Evolutionary conservation across 2,329 filamentous ascomycete genomes (phyloP).

Genomic region (Capronia americana): DNA sequence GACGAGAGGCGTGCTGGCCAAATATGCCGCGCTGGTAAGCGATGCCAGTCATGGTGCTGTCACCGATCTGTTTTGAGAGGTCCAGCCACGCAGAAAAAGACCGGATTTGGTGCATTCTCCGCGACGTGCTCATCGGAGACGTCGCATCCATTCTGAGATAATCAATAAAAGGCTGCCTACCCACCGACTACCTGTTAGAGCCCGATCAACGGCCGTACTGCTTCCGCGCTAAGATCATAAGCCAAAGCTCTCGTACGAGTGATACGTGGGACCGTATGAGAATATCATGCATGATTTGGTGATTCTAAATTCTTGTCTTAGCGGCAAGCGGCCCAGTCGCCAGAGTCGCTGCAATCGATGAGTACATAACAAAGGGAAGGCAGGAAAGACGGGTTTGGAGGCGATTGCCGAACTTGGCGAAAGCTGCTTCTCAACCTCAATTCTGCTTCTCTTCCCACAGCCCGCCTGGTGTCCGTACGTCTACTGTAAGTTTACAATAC

Average conservation of each 20-base stretch:
- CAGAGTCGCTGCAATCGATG: too few relatives aligned
- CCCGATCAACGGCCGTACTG: neutral
- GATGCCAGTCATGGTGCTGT: conserved; percentile 92
- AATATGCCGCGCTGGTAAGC: conserved; percentile 85
- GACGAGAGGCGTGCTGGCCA: conserved; percentile 82
- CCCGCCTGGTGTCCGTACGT: too few relatives aligned
- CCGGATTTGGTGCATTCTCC: neutral
- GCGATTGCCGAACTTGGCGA: too few relatives aligned
- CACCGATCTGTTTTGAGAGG: conserved; percentile 70
- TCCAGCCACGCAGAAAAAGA: neutral
- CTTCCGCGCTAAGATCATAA: neutral
- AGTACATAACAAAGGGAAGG: too few relatives aligned
- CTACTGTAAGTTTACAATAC: too few relatives aligned
- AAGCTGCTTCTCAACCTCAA: too few relatives aligned
- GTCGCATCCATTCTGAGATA: neutral
- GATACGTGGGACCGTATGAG: neutral
- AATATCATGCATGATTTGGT: too few relatives aligned
- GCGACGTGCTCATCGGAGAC: neutral
- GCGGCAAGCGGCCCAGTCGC: too few relatives aligned
- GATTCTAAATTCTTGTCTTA: too few relatives aligned
- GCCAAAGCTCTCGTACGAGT: neutral
- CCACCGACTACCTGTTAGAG: neutral
- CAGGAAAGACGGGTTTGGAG: too few relatives aligned
- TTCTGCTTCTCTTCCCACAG: too few relatives aligned
- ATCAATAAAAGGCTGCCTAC: neutral